Percentiles rank a stretch among this genome's conserved stretches.
Evolutionary conservation across 331 rosid genomes (phyloP).

Genomic region (Malus hybrid): DNA sequence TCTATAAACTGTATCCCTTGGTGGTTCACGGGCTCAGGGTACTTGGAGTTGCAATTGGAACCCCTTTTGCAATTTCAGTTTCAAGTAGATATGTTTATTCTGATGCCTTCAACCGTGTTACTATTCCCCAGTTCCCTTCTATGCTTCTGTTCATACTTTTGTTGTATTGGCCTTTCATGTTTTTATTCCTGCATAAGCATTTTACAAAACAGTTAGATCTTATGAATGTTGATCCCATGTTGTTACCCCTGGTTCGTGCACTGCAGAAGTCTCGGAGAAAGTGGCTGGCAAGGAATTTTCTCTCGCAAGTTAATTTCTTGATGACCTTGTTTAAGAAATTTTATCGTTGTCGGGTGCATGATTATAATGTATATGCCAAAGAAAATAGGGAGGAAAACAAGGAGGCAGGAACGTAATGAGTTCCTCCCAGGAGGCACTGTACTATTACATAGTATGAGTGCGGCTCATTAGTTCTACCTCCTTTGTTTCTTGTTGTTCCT

Average conservation of each 20-base stretch:
- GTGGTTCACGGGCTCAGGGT: background rate
- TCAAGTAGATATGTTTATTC: background rate
- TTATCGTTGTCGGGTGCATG: too few relatives aligned
- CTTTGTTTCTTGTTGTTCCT: conserved; percentile 2
- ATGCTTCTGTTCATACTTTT: background rate
- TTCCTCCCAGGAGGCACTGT: background rate
- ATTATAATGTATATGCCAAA: background rate
- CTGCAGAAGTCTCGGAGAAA: conserved; percentile 52
- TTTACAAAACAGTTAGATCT: background rate
- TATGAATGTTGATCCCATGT: conserved; percentile 2
- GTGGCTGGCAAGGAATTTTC: conserved; percentile 41
- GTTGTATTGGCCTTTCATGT: background rate
- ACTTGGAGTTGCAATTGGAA: background rate
- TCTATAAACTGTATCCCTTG: background rate
- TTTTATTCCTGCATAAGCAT: background rate
- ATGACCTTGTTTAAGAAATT: background rate
- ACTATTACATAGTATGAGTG: background rate
- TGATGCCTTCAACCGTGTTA: background rate
- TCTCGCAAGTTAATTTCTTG: conserved; percentile 37
- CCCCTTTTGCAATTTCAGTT: background rate
- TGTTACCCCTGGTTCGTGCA: conserved; percentile 18
- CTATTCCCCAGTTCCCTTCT: background rate
- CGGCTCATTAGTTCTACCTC: too few relatives aligned
- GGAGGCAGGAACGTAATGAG: background rate
- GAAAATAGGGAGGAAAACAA: background rate